Base-by-base conservation (phyloP, 2,329 filamentous ascomycete species). In the Clarireedia hainanense region DNA sequence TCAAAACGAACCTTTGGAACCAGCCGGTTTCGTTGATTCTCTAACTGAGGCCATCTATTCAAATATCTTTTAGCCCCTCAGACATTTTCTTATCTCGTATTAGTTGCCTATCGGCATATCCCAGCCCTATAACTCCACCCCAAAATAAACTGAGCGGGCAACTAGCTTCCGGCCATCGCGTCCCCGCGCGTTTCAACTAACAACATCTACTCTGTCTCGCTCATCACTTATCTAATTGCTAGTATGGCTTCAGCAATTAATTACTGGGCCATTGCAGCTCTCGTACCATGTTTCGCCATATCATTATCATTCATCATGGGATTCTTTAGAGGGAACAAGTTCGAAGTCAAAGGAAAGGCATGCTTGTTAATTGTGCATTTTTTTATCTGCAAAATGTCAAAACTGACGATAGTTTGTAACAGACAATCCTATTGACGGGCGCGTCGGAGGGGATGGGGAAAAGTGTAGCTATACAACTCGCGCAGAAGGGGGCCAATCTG, bases 391-490 rank as follows among this genome's bases (percentile, higher is more conserved):
- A 3, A 12, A 34, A 34, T 34, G 4, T 5, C 4, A 12, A 42
- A 26, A 10, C 56, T 64, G 24, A 65, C 55, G 9, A 58, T 53
- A 9, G 5, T 20, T 20, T 6, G 20, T 9, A 4, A 9, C 64
- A 96, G 91, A 96, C 91, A 2, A 79, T 95, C 52, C 76, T 97
- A 55, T 76, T 99, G 52, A 99, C 94, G 0, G 94, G 94, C 47
- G 91, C 86, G 34, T 96, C 94, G 0, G 89, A 96, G 68, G 94
- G 94, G 57, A 89, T 96, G 86, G 94, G 94, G 58, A 83, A 85
- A 63, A 83, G 83, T 51, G 81, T 85, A 20, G 91, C 86, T 5
- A 78, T 82, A 51, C 79, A 91, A 62, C 81, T 99, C 46, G 80
- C 92, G 2, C 75, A 80, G 50, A 91, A 91, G 70, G 94, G 94